These are phyloP conservation scores for Trichophyton mentagrophytes DNA, from an alignment of 2,329 filamentous ascomycete species.

Conservation along the genomic window DNA sequence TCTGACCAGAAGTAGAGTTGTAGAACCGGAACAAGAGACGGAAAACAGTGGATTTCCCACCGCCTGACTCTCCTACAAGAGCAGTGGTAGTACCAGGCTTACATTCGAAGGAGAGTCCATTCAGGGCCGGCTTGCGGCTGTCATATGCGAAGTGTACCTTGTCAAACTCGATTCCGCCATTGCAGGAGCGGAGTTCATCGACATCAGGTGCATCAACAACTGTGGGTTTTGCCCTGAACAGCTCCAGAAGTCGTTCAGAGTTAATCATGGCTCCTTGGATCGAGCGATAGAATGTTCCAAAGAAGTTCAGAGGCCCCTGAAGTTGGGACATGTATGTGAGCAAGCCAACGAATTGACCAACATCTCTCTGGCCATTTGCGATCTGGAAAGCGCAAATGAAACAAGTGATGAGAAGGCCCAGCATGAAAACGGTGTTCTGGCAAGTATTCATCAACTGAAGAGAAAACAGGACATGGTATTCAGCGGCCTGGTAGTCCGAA, in stretches of 20 bases:
- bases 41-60: conserved; percentile 94
- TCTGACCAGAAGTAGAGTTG: conserved; percentile 65
- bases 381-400: conserved; percentile 69
- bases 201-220: conserved; percentile 66
- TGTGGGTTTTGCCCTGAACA: conserved; percentile 92
- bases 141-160: conserved; percentile 89
- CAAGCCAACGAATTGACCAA: conserved; percentile 60
- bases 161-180: conserved; percentile 74
- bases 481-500: conserved; percentile 56
- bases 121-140: conserved; percentile 67
- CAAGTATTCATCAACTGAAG: conserved; percentile 70
- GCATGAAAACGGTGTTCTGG: conserved; percentile 68
- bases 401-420: conserved; percentile 58
- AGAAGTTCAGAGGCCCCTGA: conserved; percentile 71
- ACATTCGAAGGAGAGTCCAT: conserved; percentile 74
- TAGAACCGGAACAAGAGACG: conserved; percentile 94
- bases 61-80: conserved; percentile 90
- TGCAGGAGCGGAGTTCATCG: conserved; percentile 50
- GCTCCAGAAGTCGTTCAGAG: conserved; percentile 81
- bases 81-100: conserved; percentile 84
- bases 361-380: conserved; percentile 48
- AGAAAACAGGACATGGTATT: conserved; percentile 63
- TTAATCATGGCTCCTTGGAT: conserved; percentile 97
- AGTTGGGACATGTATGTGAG: conserved; percentile 69
- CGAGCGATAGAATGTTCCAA: conserved; percentile 88